phyloP scores from a whole-genome alignment of 441 rosid genomes.

The Pelargonium citronellum region DNA sequence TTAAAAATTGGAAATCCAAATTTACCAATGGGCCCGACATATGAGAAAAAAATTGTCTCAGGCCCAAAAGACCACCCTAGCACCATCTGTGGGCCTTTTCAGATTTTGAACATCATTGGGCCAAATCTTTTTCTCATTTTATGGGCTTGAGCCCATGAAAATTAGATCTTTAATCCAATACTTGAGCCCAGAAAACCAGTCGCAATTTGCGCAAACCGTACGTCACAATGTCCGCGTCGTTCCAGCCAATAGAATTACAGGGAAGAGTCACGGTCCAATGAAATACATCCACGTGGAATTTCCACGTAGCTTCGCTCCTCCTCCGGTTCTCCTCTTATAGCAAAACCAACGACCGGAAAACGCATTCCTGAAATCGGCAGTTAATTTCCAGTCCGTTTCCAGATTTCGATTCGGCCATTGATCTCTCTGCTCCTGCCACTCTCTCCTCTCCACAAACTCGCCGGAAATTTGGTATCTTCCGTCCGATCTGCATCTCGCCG shows the following conservation, averaged over 20 bases:
- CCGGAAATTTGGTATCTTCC: neutral
- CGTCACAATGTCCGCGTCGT: constrained; percentile 21
- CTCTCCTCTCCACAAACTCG: neutral
- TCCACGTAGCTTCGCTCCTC: constrained; percentile 36
- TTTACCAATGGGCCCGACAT: too few species aligned
- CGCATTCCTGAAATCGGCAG: neutral
- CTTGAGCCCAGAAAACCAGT: neutral
- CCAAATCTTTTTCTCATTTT: too few species aligned
- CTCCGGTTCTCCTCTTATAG: neutral
- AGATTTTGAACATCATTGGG: too few species aligned
- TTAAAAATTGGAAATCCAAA: too few species aligned
- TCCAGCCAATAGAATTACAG: constrained; percentile 48
- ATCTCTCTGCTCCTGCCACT: neutral
- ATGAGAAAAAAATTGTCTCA: too few species aligned
- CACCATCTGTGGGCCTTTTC: too few species aligned
- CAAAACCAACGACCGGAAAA: neutral
- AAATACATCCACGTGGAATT: constrained; percentile 44
- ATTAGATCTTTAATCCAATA: neutral
- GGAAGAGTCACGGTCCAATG: constrained; percentile 40
- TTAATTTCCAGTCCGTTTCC: neutral
- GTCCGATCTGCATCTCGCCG: constrained; percentile 18
- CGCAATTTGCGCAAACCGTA: neutral
- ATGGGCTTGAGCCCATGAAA: neutral
- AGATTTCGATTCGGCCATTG: neutral
- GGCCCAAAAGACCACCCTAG: too few species aligned